Evolutionary conservation across 805 yeast species (phyloP), one percentile per base, ranked within the genome.

Genomic region (Candida ovalis): DNA sequence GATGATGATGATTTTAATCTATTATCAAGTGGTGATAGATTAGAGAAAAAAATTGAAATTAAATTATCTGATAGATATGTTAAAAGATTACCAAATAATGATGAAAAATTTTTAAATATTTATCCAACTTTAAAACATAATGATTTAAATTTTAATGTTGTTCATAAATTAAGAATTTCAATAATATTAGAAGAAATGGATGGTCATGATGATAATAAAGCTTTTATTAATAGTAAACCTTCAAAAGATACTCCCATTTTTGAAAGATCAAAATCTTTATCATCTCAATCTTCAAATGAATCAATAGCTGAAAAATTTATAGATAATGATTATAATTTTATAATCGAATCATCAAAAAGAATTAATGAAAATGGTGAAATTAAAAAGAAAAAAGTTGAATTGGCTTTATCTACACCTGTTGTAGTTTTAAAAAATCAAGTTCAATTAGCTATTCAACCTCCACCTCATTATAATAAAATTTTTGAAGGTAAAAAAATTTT

Each of bases 401-500:
- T 64, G 21, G 48, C 57, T 15, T 40, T 63, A 42, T 50, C 57
- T 3, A 50, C 56, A 1, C 45, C 53, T 12, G 47, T 63, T 7
- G 52, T 44, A 2, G 27, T 64, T 1, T 43, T 61, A 3, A 52
- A 52, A 42, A 38, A 46, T 19, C 57, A 55, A 42, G 55, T 61
- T 48, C 40, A 43, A n/a, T 32, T 43, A 23, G 68, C 64, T 9
- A 52, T 35, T 18, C 38, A 35, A 35, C 38, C 38, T n/a, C 38
- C 38, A 51, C 24, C 32, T 12, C 4, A 4, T 15, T 21, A 30
- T 4, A 18, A 24, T 27, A 32, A 45, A 17, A 36, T 40, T n/a
- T n/a, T n/a, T 21, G 46, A 35, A 35, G 38, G 38, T 17, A 6
- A 35, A 17, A 4, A 12, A 10, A 17, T 35, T 35, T 35, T 18